Percentiles rank a stretch among this genome's conserved stretches.
These are phyloP conservation scores for Mycena floridula DNA, from an alignment of 768 basidiomycete species.

Conservation along the genomic window DNA sequence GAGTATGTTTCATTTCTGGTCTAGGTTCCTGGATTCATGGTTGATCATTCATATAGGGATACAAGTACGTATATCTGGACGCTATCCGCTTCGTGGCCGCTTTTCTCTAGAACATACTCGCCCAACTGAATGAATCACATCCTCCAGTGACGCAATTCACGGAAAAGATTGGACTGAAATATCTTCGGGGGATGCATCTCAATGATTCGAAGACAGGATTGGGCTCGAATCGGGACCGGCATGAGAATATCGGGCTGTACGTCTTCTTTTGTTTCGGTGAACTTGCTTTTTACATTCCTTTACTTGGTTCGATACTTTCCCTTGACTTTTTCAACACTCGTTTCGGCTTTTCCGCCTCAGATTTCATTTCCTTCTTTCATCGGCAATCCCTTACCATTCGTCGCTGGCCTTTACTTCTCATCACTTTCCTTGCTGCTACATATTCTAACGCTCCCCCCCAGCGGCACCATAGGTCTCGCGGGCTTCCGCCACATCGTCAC, in stretches of 20 bases:
- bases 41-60: slow-evolving; percentile 1
- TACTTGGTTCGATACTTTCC: not conserved
- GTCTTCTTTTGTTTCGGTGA: slow-evolving; percentile 20
- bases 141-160: slow-evolving; percentile 58
- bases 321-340: not conserved
- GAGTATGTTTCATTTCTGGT: slow-evolving; percentile 34
- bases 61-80: slow-evolving; percentile 9
- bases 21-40: too few species aligned
- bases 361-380: too few species aligned
- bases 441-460: slow-evolving; percentile 19
- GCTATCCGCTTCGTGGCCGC: not conserved
- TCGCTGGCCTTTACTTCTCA: not conserved
- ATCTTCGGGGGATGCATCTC: slow-evolving; percentile 78
- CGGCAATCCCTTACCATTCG: too few species aligned
- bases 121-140: not conserved
- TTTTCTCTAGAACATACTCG: too few species aligned
- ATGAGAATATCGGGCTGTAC: slow-evolving; percentile 81
- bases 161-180: slow-evolving; percentile 58
- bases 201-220: slow-evolving; percentile 74
- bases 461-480: slow-evolving; percentile 60
- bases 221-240: slow-evolving; percentile 67
- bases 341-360: too few species aligned
- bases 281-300: not conserved
- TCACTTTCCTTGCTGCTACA: not conserved
- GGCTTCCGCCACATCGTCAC: slow-evolving; percentile 63